A percentile compares a stretch with the other conserved stretches of the same genome.
phyloP scores from a whole-genome alignment of 129 eudicot genomes.

The Mikania micrantha region DNA sequence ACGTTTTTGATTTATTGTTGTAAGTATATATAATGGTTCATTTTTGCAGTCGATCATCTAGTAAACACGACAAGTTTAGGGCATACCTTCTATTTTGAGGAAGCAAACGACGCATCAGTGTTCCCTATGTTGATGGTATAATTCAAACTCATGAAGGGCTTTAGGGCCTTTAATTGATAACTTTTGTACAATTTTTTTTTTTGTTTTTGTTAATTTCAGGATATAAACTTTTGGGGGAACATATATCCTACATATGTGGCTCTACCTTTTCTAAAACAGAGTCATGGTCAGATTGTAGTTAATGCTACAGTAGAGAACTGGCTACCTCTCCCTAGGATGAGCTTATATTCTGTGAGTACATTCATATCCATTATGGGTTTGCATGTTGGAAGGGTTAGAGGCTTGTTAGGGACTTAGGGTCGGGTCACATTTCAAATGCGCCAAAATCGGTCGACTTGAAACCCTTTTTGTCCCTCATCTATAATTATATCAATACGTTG shows the following conservation, averaged over 20 bases:
- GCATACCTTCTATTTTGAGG: constrained; percentile 94
- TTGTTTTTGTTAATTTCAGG: constrained; percentile 35
- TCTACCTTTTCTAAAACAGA: constrained; percentile 66
- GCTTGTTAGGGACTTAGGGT: no score
- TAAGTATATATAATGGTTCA: neutral
- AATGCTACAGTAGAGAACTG: constrained; percentile 95
- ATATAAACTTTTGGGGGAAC: constrained; percentile 97
- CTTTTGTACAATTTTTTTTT: neutral
- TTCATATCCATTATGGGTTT: neutral
- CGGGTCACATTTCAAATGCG: neutral
- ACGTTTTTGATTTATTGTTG: neutral
- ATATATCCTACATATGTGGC: constrained; percentile 92
- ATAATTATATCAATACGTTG: neutral
- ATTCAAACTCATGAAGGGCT: constrained; percentile 1
- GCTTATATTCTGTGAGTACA: constrained; percentile 80
- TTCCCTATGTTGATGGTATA: constrained; percentile 87
- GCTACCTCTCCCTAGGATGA: constrained; percentile 96
- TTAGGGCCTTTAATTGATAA: neutral
- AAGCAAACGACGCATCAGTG: constrained; percentile 69
- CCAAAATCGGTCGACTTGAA: neutral
- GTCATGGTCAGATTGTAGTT: constrained; percentile 63
- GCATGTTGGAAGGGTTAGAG: neutral
- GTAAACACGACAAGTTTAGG: constrained; percentile 92
- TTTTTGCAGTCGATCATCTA: constrained; percentile 78
- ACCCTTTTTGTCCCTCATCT: neutral